These are phyloP conservation scores for Hygrophila difformis DNA, from an alignment of 257 asterid species.

Conservation along the genomic window DNA sequence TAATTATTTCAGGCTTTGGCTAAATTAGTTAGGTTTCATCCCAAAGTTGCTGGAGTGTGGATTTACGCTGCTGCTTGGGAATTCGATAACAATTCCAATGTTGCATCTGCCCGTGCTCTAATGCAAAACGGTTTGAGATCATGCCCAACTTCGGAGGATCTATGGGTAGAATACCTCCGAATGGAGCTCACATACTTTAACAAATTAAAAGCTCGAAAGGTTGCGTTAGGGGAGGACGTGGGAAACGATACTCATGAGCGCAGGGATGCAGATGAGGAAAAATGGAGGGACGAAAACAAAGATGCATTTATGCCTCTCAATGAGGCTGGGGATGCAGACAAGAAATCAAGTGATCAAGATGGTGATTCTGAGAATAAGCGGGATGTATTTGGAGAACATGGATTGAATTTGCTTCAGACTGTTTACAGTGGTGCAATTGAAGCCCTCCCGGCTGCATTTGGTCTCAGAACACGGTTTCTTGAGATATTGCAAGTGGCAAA, in stretches of 20 bases:
- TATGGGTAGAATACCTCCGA: conserved; percentile 91
- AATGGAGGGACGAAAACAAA: conserved; percentile 64
- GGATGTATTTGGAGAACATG: conserved; percentile 56
- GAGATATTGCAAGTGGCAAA: conserved; percentile 61
- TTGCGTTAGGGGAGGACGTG: conserved; percentile 67
- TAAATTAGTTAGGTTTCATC: conserved; percentile 74
- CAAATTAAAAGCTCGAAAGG: conserved; percentile 78
- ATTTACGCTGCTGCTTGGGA: conserved; percentile 98
- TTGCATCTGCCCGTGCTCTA: conserved; percentile 78
- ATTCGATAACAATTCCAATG: conserved; percentile 77
- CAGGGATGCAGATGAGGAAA: conserved; percentile 39
- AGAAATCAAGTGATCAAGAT: conserved; percentile 27
- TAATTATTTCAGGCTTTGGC: conserved; percentile 58
- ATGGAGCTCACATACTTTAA: conserved; percentile 92
- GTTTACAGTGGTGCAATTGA: conserved; percentile 60
- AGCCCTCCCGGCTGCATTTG: conserved; percentile 66
- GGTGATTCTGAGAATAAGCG: conserved; percentile 40
- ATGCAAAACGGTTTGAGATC: conserved; percentile 95
- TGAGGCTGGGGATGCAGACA: conserved; percentile 35
- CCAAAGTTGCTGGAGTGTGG: conserved; percentile 91
- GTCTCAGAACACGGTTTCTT: conserved; percentile 59
- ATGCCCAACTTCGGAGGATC: conserved; percentile 80
- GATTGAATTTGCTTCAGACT: conserved; percentile 46
- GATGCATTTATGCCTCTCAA: conserved; percentile 64
- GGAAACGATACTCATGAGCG: conserved; percentile 26